These are phyloP conservation scores for Melastoma malabathricum DNA, from an alignment of 345 rosid species.

Conservation along the genomic window DNA sequence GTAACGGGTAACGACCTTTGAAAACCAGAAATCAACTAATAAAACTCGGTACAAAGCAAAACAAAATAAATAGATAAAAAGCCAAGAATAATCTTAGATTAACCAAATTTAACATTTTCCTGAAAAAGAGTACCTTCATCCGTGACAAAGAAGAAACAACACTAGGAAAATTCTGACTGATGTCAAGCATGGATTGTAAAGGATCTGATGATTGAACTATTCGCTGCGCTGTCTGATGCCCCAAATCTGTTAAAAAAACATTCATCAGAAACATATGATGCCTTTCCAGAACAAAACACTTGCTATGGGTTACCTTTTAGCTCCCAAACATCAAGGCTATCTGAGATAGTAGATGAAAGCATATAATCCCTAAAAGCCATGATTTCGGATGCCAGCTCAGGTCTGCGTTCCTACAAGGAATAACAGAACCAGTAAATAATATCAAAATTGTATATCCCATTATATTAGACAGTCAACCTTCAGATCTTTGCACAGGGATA, in stretches of 20 bases:
- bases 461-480: no score
- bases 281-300: constrained; percentile 1
- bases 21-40: no score
- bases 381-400: constrained; percentile 76
- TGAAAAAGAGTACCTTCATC: constrained; percentile 54
- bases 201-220: constrained; percentile 94
- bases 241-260: constrained; percentile 54
- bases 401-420: constrained; percentile 66
- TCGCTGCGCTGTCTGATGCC: constrained; percentile 98
- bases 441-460: neutral
- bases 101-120: neutral
- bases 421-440: constrained; percentile 3
- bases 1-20: neutral
- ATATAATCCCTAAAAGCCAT: constrained; percentile 91
- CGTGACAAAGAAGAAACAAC: constrained; percentile 93
- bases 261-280: constrained; percentile 3
- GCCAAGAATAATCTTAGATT: neutral
- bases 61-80: no score
- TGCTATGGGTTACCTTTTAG: constrained; percentile 51
- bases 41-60: no score
- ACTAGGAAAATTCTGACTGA: constrained; percentile 94
- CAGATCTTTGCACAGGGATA: no score
- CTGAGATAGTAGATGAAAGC: constrained; percentile 79
- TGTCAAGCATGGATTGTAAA: constrained; percentile 89
- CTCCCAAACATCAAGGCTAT: constrained; percentile 97